These are phyloP conservation scores for Litsea cubeba DNA, from an alignment of 164 flowering plant species.

Conservation along the genomic window DNA sequence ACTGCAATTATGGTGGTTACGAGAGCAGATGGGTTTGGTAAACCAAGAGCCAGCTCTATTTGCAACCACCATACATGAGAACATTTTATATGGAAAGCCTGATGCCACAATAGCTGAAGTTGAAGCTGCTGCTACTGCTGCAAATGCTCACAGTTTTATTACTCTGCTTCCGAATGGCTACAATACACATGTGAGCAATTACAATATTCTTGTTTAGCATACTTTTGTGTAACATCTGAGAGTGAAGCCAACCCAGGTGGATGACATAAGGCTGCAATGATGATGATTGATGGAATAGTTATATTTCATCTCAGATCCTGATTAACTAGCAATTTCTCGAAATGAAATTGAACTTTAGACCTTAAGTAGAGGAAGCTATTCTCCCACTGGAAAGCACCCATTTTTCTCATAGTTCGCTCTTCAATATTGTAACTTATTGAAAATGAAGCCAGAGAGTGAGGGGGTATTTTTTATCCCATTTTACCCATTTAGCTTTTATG, in stretches of 20 bases:
- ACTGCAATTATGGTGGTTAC: conserved; percentile 71
- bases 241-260: neutral
- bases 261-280: neutral
- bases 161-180: conserved; percentile 85
- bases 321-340: too few species aligned
- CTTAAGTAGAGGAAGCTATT: neutral
- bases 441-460: too few species aligned
- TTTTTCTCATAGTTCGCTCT: too few species aligned
- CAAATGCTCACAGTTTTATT: conserved; percentile 93
- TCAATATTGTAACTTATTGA: too few species aligned
- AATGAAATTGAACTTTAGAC: neutral
- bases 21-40: conserved; percentile 92
- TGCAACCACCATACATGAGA: conserved; percentile 89
- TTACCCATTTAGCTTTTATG: too few species aligned
- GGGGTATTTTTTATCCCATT: too few species aligned
- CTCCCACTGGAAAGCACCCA: neutral
- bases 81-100: conserved; percentile 88
- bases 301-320: too few species aligned
- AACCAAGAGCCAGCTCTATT: conserved; percentile 98
- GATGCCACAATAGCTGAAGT: conserved; percentile 85
- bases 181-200: conserved; percentile 63
- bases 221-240: neutral
- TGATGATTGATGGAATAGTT: too few species aligned
- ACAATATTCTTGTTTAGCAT: neutral
- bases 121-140: conserved; percentile 85